phyloP scores from a whole-genome alignment of 129 eudicot species.

The Helichrysum umbraculigerum region DNA sequence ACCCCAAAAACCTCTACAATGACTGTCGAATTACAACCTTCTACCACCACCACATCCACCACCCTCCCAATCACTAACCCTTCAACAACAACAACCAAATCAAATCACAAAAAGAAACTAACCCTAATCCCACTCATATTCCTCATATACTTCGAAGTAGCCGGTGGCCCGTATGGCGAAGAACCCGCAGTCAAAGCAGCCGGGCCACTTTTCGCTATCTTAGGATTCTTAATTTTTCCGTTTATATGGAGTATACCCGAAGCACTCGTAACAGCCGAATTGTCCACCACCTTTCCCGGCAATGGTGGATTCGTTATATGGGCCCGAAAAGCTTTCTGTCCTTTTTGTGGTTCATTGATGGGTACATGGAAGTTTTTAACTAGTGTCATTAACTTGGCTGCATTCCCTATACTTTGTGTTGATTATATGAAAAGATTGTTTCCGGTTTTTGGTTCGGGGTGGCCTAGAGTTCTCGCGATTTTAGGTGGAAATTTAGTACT shows the following conservation, averaged over 20 bases:
- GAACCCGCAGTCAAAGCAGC: conserved; percentile 52
- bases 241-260: conserved; percentile 64
- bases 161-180: conserved; percentile 62
- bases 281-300: conserved; percentile 51
- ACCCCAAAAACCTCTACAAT: no score
- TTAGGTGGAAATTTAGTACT: background rate
- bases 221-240: conserved; percentile 51
- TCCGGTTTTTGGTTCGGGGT: conserved; percentile 24
- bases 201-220: conserved; percentile 45
- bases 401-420: conserved; percentile 43
- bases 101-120: conserved; percentile 23
- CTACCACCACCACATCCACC: conserved; percentile 20
- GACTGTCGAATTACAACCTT: background rate
- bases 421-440: conserved; percentile 37
- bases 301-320: conserved; percentile 56
- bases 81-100: conserved; percentile 3
- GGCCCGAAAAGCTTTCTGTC: conserved; percentile 47
- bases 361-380: conserved; percentile 44
- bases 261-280: conserved; percentile 61
- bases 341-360: conserved; percentile 50
- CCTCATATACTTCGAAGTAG: conserved; percentile 61
- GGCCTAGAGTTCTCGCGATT: background rate
- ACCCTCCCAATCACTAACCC: conserved; percentile 19
- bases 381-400: conserved; percentile 42
- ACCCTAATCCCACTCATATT: conserved; percentile 53